Percentiles rank a stretch among this genome's conserved stretches.
Evolutionary conservation across 2,329 filamentous ascomycete genomes (phyloP).

Genomic region (Microdochium nivale): DNA sequence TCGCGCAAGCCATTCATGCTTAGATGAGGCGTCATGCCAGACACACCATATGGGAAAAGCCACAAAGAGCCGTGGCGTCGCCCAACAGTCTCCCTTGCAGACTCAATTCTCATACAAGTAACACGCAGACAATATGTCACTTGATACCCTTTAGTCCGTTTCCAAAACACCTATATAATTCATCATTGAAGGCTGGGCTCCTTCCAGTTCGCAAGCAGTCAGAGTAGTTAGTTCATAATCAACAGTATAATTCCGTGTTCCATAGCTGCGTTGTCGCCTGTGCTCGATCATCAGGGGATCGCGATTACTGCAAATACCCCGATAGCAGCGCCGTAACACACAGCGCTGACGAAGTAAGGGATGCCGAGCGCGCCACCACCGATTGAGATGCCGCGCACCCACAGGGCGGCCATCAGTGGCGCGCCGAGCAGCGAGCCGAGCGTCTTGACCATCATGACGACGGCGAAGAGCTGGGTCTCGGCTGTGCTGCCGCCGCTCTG

Average conservation of each 20-base stretch:
- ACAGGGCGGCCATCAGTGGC: conserved; percentile 35
- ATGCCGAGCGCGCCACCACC: conserved; percentile 25
- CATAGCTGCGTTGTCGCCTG: no score
- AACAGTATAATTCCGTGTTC: no score
- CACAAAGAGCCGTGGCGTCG: no score
- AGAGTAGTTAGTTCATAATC: no score
- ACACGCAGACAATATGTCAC: no score
- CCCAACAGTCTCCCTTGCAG: no score
- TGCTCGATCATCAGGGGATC: background rate
- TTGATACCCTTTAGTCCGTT: no score
- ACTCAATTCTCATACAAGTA: no score
- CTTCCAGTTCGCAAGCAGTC: no score
- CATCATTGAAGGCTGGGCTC: no score
- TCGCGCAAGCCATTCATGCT: conserved; percentile 67
- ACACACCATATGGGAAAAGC: no score
- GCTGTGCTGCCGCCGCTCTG: conserved; percentile 2
- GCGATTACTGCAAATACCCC: conserved; percentile 20
- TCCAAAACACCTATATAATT: no score
- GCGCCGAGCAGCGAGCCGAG: conserved; percentile 37
- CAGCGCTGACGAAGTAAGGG: conserved; percentile 30
- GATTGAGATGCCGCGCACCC: conserved; percentile 33
- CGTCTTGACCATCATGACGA: conserved; percentile 43
- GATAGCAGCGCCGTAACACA: conserved; percentile 25
- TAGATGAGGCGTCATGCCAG: background rate
- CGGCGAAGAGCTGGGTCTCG: conserved; percentile 35